Conservation (phyloP, 768 basidiomycete species). For the Mrakia blollopis region DNA sequence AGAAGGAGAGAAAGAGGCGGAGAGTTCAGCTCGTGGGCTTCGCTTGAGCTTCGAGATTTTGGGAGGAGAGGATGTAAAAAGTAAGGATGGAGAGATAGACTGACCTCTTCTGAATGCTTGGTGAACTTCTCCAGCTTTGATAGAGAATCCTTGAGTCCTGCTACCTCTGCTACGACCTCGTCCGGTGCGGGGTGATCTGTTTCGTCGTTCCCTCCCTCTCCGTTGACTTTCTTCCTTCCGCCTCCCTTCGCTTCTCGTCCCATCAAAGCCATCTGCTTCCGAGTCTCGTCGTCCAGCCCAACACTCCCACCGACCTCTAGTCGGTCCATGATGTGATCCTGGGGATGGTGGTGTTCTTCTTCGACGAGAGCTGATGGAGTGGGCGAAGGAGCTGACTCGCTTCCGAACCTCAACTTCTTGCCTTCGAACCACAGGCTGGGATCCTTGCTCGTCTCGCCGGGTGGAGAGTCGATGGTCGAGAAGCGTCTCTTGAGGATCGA, state of each 20-base stretch:
- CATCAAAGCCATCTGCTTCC: constrained; percentile 13
- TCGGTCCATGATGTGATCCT: no score
- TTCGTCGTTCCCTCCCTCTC: neutral
- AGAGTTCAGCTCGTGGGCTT: neutral
- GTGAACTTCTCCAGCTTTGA: neutral
- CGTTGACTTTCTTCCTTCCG: neutral
- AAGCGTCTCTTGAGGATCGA: constrained; percentile 2
- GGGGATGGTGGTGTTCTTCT: neutral
- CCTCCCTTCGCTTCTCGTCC: neutral
- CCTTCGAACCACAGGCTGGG: neutral
- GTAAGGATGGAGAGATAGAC: neutral
- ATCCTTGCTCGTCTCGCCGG: neutral
- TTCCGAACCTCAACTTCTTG: neutral
- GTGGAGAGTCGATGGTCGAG: neutral
- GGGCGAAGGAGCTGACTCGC: neutral
- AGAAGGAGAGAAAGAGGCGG: neutral
- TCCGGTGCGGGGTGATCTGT: neutral
- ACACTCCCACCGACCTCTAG: neutral
- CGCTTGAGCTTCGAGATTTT: neutral
- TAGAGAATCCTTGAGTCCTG: neutral
- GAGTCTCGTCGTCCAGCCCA: constrained; percentile 1
- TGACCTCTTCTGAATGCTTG: constrained; percentile 1
- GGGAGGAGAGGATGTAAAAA: no score
- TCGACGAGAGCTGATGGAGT: neutral
- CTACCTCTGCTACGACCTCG: neutral